Evolutionary conservation across 2,329 filamentous ascomycete species (phyloP).

Genomic region (Ophiosphaerella narmari): DNA sequence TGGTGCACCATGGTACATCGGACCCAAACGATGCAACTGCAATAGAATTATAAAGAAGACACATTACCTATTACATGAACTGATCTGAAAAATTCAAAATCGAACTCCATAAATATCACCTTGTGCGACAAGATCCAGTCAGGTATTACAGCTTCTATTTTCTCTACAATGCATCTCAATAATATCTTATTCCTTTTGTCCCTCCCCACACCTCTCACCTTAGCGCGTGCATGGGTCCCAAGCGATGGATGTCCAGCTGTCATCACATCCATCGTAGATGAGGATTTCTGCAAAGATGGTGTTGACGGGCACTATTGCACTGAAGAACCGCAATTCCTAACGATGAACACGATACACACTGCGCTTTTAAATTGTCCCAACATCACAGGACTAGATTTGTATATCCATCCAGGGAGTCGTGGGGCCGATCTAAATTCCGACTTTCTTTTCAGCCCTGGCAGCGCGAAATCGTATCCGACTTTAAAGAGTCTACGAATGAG

Average conservation of each 20-base stretch:
- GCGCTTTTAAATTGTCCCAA: slow-evolving; percentile 16
- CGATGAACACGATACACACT: slow-evolving; percentile 8
- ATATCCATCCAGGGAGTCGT: slow-evolving; percentile 5
- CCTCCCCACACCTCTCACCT: not conserved
- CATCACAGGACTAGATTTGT: slow-evolving; percentile 14
- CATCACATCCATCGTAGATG: slow-evolving; percentile 2
- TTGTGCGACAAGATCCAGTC: too few relatives aligned
- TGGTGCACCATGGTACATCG: too few relatives aligned
- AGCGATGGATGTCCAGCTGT: slow-evolving; percentile 6
- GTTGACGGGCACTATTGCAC: not conserved
- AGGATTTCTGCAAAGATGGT: not conserved
- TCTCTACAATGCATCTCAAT: not conserved
- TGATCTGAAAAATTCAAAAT: not conserved
- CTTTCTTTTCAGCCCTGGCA: slow-evolving; percentile 13
- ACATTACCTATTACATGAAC: not conserved
- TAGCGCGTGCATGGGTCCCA: slow-evolving; percentile 4
- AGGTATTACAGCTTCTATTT: not conserved
- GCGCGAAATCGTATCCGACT: slow-evolving; percentile 13
- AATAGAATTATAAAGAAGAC: not conserved
- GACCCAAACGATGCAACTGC: not conserved
- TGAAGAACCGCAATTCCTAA: slow-evolving; percentile 1
- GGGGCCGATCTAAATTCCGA: slow-evolving; percentile 5
- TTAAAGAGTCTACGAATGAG: slow-evolving; percentile 11
- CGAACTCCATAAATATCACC: too few relatives aligned
- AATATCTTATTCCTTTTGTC: not conserved